Evolutionary conservation across 176 grass and related monocot genomes (phyloP).

Genomic region (Neostapfia colusana): DNA sequence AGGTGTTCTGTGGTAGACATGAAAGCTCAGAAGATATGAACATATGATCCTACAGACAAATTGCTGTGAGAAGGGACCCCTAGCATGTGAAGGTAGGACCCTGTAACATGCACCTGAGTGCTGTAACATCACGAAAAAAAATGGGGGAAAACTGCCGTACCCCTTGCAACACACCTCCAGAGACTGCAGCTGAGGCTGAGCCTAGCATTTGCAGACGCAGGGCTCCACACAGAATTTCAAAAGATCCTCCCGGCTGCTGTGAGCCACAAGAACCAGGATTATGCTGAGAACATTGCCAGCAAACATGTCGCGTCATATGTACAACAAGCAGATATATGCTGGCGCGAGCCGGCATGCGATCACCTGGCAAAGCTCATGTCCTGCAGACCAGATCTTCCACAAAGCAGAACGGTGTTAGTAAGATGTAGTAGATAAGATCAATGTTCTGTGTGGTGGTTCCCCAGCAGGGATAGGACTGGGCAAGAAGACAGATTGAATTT

Average conservation of each 20-base stretch:
- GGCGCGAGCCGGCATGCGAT: background rate
- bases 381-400: slow-evolving; percentile 33
- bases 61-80: background rate
- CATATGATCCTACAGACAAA: slow-evolving; percentile 30
- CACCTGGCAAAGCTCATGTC: slow-evolving; percentile 23
- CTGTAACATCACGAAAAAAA: slow-evolving; percentile 41
- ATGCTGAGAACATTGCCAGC: slow-evolving; percentile 19
- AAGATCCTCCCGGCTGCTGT: too few species aligned
- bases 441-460: slow-evolving; percentile 9
- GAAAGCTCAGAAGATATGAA: slow-evolving; percentile 25
- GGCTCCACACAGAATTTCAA: slow-evolving; percentile 11
- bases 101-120: slow-evolving; percentile 35
- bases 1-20: slow-evolving; percentile 21
- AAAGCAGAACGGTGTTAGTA: slow-evolving; percentile 32
- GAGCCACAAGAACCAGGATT: slow-evolving; percentile 35
- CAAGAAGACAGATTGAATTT: slow-evolving; percentile 11
- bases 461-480: background rate
- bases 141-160: background rate
- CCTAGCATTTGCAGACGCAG: slow-evolving; percentile 7
- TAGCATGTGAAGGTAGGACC: slow-evolving; percentile 50
- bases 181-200: background rate
- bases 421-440: slow-evolving; percentile 21
- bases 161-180: background rate
- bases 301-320: background rate
- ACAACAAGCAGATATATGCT: slow-evolving; percentile 5